These are phyloP conservation scores for Bonia amplexicaulis DNA, from an alignment of 176 grass and related monocot genomes.

Conservation along the genomic window DNA sequence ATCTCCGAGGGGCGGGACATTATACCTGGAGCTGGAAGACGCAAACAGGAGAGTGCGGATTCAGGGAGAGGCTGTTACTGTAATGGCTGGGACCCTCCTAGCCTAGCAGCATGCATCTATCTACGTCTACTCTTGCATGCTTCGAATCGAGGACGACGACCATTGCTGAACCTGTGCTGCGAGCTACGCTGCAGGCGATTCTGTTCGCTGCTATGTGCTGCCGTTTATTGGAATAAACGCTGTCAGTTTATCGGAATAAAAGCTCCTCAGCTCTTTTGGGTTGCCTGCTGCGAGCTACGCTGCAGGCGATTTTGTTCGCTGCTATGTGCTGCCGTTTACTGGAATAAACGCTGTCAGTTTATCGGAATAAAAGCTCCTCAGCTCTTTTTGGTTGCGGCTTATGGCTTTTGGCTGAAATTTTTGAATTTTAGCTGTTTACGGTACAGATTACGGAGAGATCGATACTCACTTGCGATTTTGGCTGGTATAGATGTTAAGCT, in stretches of 20 bases:
- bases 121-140: not conserved
- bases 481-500: too few species aligned
- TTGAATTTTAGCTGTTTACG: too few species aligned
- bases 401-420: too few species aligned
- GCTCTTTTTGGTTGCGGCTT: not conserved
- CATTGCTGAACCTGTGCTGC: not conserved
- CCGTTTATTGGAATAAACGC: too few species aligned
- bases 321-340: too few species aligned
- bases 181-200: not conserved
- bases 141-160: not conserved
- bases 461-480: too few species aligned
- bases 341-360: not conserved
- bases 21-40: conserved; percentile 56
- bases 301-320: not conserved
- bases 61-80: conserved; percentile 62
- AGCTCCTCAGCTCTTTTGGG: not conserved
- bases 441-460: too few species aligned
- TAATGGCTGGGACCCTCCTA: conserved; percentile 52
- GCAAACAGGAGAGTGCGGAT: conserved; percentile 46
- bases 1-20: conserved; percentile 54
- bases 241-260: not conserved
- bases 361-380: not conserved
- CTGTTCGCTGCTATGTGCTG: not conserved
- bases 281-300: not conserved
- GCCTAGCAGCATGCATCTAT: conserved; percentile 31